Conservation (phyloP, 352 stramenopile species). For the Pythium dissotocum region DNA sequence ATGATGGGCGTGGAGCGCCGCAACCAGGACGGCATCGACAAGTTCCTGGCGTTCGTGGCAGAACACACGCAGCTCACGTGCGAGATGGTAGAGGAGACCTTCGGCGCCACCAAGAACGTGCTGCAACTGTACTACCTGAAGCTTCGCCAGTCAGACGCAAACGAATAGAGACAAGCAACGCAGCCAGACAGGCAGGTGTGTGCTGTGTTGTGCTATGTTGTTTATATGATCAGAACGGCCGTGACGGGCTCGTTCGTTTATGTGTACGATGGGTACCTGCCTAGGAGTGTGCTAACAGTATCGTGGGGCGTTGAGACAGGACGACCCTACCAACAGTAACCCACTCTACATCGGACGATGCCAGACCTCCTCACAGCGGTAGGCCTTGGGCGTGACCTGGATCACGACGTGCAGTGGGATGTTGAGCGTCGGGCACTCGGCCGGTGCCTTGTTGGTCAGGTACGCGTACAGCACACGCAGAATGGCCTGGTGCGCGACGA, state of each 20-base stretch:
- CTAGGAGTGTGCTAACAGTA: not conserved
- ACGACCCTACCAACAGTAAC: not conserved
- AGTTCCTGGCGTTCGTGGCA: slow-evolving; percentile 69
- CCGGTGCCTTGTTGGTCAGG: slow-evolving; percentile 92
- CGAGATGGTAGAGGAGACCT: slow-evolving; percentile 44
- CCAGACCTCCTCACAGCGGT: slow-evolving; percentile 94
- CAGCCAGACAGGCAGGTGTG: not conserved
- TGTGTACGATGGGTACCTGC: not conserved
- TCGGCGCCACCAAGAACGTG: slow-evolving; percentile 54
- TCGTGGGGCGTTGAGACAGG: not conserved
- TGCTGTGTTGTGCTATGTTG: slow-evolving; percentile 5
- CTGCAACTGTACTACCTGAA: slow-evolving; percentile 72
- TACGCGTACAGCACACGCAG: slow-evolving; percentile 96
- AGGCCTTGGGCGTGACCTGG: slow-evolving; percentile 93
- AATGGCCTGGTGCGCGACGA: slow-evolving; percentile 96
- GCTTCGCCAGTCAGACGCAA: slow-evolving; percentile 19
- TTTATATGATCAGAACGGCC: slow-evolving; percentile 1
- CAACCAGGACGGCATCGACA: slow-evolving; percentile 80
- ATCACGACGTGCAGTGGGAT: slow-evolving; percentile 95
- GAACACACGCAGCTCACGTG: slow-evolving; percentile 46
- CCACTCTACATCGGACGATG: slow-evolving; percentile 79
- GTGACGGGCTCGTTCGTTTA: not conserved
- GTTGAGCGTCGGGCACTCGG: slow-evolving; percentile 92
- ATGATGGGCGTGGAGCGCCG: slow-evolving; percentile 79
- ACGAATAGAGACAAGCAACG: not conserved